Evolutionary conservation across 2,329 filamentous ascomycete genomes (phyloP), one percentile per base, ranked within the genome.

Genomic region (Tolypocladium sp.): DNA sequence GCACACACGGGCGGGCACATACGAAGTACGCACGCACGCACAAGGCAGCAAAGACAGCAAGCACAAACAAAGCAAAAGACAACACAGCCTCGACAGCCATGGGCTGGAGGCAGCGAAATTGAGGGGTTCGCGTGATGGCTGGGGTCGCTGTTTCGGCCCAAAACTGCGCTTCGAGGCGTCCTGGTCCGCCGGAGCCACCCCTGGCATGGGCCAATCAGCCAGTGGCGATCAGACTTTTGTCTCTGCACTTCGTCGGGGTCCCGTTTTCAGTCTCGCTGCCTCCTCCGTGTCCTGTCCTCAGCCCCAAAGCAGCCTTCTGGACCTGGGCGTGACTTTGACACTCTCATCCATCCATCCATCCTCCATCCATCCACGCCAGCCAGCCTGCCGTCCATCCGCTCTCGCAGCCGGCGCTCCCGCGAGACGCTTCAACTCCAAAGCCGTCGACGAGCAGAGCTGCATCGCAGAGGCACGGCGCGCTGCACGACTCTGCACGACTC

Each of bases 221-320:
- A 35, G 63, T 61, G 65, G 65, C 70, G 67, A 71, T 73, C 71
- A 70, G 69, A 72, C 71, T 71, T 71, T 70, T 62, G 55, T 56
- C 58, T 59, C 55, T 59, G 52, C 55, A 56, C 54, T 44, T 55
- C 35, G 44, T 41, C 56, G 58, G 56, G 60, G 55, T 56, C 61
- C 61, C 61, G 64, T 63, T 62, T 66, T 59, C 63, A 63, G 61
- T 53, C 49, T 53, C 49, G 49, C 49, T 53, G 49, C 49, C 17
- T 53, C 56, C 42, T 55, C 51, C 51, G 22, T 37, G 40, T 42
- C 52, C 17, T 42, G 35, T 41, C 46, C 33, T 41, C 33, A 46
- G 54, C 42, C 58, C 49, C 49, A 35, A 52, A 52, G 49, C 49
- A 52, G 49, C 49, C 49, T 51, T 51, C 46, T 33, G 46, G 25